Evolutionary conservation across 1,139 yeast species (phyloP), one percentile per base, ranked within the genome.

Genomic region (Pichia inconspicua): DNA sequence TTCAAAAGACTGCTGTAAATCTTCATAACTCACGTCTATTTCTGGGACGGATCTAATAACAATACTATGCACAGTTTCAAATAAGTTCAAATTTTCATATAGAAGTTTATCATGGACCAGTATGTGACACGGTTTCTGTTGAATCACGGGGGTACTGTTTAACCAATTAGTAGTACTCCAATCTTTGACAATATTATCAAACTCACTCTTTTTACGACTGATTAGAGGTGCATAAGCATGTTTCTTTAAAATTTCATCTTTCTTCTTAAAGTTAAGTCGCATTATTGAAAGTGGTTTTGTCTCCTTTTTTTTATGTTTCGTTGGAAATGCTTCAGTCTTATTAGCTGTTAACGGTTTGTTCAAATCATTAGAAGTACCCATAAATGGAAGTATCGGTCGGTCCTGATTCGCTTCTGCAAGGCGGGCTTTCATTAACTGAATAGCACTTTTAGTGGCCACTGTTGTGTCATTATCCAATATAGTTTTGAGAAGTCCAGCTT

Each of bases 31-130:
- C 17, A 31, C n/a, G 12, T n/a, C 31, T 17, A 45, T 2, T 25
- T 45, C 47, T 3, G 48, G 44, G 2, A 43, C 27, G 6, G 22
- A 7, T n/a, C 34, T 41, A 4, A 12, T 15, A 27, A 45, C n/a
- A 17, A 41, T 6, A 40, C 44, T 38, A 41, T 49, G 32, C 14
- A 53, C 43, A 10, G 50, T 53, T 12, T 53, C 52, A 40, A 56
- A 46, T 9, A 55, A 34, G 12, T 56, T 53, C 10, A 56, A 28
- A 25, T 58, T 54, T 3, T 47, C 46, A 38, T 46, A 58, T 5
- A 59, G 14, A 6, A 60, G 40, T 41, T 53, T 55, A 44, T 61
- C 64, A 48, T 61, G 64, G 10, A 60, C 43, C 9, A 61, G 43
- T 25, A 60, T 52, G 45, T 58, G 63, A 30, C 58, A 58, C 31